Evolutionary conservation across 2,329 filamentous ascomycete genomes (phyloP), one percentile per base, ranked within the genome.

Genomic region (Cladophialophora chaetospira): DNA sequence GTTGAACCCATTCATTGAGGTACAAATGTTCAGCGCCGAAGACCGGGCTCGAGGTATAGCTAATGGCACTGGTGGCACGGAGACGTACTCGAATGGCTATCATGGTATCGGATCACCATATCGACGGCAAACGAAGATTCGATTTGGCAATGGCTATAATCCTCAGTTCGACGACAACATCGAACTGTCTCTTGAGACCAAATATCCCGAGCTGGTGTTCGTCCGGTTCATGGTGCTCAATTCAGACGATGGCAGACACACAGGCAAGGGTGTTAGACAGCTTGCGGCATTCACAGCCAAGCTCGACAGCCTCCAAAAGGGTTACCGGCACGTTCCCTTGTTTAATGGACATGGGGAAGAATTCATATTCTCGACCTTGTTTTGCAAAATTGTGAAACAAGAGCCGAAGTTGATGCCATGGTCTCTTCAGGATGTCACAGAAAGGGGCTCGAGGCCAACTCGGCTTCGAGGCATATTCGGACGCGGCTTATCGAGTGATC

Each of bases 201-300:
- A 95, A 69, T 92, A 93, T 69, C 92, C 93, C 0, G 91, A 94
- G 66, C 80, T 99, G 26, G 88, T 97, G 56, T 97, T 97, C 72
- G 86, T 99, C 50, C 88, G 91, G 43, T 96, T 91, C 84, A 92
- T 88, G 21, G 91, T 97, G 53, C 93, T 89, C 81, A 88, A 94
- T 65, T 92, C 91, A 1, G 80, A 84, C 57, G 89, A 93, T 69
- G 89, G 89, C 38, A 82, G 86, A 65, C 87, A 78, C 63, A 82
- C 84, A 64, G 88, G 83, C 57, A 86, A 86, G 61, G 82, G 72
- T 74, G 82, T 63, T 77, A 73, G 76, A 21, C 79, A 90, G 19
- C 81, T 97, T 55, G 94, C 91, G 2, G 94, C 88, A 1, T 97
- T 93, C 73, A 97, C 91, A 1, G 92, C 90, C 61, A 97, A 97